Base-by-base conservation (phyloP, 257 asterid genomes). In the Thymus mandschuricus region DNA sequence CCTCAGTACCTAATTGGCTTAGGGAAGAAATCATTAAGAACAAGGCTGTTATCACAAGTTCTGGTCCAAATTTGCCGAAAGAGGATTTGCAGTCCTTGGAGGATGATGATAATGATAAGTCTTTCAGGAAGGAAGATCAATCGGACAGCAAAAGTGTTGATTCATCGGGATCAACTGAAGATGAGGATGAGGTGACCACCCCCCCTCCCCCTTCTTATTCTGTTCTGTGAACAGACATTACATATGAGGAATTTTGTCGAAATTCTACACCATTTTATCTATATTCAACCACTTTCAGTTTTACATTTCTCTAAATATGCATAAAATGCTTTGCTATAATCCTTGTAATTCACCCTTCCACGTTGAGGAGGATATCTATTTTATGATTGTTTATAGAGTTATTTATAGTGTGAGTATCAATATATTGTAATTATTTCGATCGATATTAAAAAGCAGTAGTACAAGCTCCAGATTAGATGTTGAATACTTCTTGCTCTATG, bases 1-100 rank as follows among this genome's bases (percentile, higher is more conserved):
- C 96, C 34, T 86, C 97, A 13, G 98, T 93, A 27, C 98, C 98
- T 77, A 93, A 86, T 82, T 93, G 98, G 98, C 94, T 93, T 41
- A 88, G 96, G 83, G 98, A 93, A 81, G 98, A 93, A 82, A 89
- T 95, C 64, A 95, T 91, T 52, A 95, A 92, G 80, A 95, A 85
- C 50, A 95, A 92, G 86, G 86, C 96, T 80, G 88, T 79, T 76
- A 83, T 94, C 69, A 70, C 95, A 35, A 89, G 84, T 76, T 83
- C 95, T 52, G 73, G 75, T 56, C 81, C 74, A 3, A 92, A 77
- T 48, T 68, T 78, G 48, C 80, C 52, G 45, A 81, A 74, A 71
- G 95, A 77, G 68, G 90, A 89, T 69, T 76, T 81, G 41, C 84
- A 80, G 64, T 86, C 89, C 70, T 65, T 77, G 73, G 96, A 89